Percentiles rank a stretch among this genome's conserved stretches.
These are phyloP conservation scores for Talaromyces stipitatus DNA, from an alignment of 495 filamentous ascomycete species.

Conservation along the genomic window DNA sequence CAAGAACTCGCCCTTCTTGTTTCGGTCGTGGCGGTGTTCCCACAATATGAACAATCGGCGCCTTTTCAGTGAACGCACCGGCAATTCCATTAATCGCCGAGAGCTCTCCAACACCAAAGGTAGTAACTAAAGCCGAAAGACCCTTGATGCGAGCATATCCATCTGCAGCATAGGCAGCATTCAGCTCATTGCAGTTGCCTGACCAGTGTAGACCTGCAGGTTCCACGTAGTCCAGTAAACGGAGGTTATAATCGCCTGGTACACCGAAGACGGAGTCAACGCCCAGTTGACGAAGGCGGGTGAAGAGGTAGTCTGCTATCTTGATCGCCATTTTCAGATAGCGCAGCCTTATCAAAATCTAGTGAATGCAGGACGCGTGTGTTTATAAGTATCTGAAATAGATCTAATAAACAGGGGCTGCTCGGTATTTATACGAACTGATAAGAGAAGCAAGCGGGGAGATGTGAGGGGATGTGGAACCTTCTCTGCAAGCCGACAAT, in stretches of 20 bases:
- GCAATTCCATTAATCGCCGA: slow-evolving; percentile 68
- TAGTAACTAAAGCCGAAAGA: slow-evolving; percentile 65
- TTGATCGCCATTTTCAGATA: slow-evolving; percentile 18
- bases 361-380: too few relatives aligned
- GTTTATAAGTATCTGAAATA: too few relatives aligned
- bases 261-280: slow-evolving; percentile 45
- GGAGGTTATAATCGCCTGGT: slow-evolving; percentile 30
- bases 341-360: too few relatives aligned
- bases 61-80: slow-evolving; percentile 65
- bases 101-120: slow-evolving; percentile 75
- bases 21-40: slow-evolving; percentile 19
- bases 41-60: slow-evolving; percentile 77
- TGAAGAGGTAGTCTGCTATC: slow-evolving; percentile 44
- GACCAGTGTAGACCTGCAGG: slow-evolving; percentile 43
- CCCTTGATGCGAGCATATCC: slow-evolving; percentile 72
- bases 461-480: neutral
- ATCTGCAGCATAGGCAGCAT: slow-evolving; percentile 76
- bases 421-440: neutral
- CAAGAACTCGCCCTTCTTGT: slow-evolving; percentile 18
- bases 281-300: slow-evolving; percentile 40
- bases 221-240: neutral
- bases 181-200: slow-evolving; percentile 75
- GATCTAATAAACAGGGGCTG: too few relatives aligned
- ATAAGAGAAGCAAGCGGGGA: neutral
- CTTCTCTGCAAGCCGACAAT: neutral